Percentiles rank a stretch among this genome's conserved stretches.
These are phyloP conservation scores for Fusarium sterilihyphosum DNA, from an alignment of 2,329 filamentous ascomycete genomes.

Conservation along the genomic window DNA sequence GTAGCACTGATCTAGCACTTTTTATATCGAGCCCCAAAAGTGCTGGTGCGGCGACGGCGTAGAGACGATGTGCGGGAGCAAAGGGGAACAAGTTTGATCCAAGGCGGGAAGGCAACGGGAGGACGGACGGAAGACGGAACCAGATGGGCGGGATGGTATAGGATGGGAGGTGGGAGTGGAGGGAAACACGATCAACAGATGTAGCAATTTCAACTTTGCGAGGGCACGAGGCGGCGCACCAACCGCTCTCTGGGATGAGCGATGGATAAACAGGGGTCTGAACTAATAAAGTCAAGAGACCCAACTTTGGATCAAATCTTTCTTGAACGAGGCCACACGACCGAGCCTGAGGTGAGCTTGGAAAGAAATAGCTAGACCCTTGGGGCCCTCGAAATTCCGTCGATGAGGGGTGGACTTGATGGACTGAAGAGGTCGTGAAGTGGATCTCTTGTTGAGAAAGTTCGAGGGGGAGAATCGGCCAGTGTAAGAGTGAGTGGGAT, in stretches of 20 bases:
- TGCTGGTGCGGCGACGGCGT: conserved; percentile 39
- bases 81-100: conserved; percentile 37
- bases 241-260: conserved; percentile 33
- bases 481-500: conserved; percentile 39
- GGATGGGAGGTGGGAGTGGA: conserved; percentile 32
- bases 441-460: conserved; percentile 28
- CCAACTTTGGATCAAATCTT: conserved; percentile 6
- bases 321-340: conserved; percentile 1
- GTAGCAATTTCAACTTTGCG: conserved; percentile 36
- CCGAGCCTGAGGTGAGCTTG: conserved; percentile 1
- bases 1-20: conserved; percentile 5
- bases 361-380: conserved; percentile 21
- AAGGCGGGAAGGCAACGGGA: conserved; percentile 39
- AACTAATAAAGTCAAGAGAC: conserved; percentile 15
- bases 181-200: conserved; percentile 36
- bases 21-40: conserved; percentile 23
- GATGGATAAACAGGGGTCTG: conserved; percentile 22
- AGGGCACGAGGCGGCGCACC: conserved; percentile 37
- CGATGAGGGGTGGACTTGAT: conserved; percentile 33
- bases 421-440: conserved; percentile 18
- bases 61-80: conserved; percentile 39
- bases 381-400: conserved; percentile 19
- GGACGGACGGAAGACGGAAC: conserved; percentile 41
- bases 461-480: conserved; percentile 24
- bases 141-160: conserved; percentile 35